Percentiles rank a stretch among this genome's conserved stretches.
phyloP scores from a whole-genome alignment of 2,329 filamentous ascomycete species.

The Corniculantispora saksenae region DNA sequence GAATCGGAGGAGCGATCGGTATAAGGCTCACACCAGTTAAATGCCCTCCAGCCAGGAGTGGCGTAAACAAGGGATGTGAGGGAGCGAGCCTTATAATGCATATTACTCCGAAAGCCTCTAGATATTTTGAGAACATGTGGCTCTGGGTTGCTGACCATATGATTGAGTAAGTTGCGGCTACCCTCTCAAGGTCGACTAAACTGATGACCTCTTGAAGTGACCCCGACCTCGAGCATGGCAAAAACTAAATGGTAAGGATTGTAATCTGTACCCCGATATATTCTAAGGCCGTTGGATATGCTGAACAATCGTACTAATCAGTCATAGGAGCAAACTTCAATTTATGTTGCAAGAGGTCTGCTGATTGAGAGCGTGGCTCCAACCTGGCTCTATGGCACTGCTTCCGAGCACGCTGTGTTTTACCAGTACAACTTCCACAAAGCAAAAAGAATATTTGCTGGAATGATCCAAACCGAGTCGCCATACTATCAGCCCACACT shows the following conservation, averaged over 20 bases:
- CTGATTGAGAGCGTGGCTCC: neutral
- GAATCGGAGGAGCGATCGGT: conserved; percentile 69
- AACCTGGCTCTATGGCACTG: neutral
- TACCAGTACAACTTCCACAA: conserved; percentile 51
- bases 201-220: neutral
- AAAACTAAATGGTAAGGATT: neutral
- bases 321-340: neutral
- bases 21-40: conserved; percentile 63
- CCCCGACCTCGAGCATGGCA: neutral
- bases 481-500: conserved; percentile 32
- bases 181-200: no score
- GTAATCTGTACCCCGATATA: no score
- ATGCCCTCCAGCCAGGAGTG: no score
- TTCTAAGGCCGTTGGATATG: no score
- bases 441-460: conserved; percentile 55
- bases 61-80: no score
- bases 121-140: no score
- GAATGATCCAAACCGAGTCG: conserved; percentile 68
- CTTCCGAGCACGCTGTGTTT: conserved; percentile 50
- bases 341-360: neutral
- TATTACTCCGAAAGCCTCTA: no score
- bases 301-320: neutral
- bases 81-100: no score
- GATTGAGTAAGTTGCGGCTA: no score
- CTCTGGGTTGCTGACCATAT: no score